Percentiles rank a stretch among this genome's conserved stretches.
Conservation (phyloP, 1,139 yeast species). For the Sugiyamaella grinbergsii region DNA sequence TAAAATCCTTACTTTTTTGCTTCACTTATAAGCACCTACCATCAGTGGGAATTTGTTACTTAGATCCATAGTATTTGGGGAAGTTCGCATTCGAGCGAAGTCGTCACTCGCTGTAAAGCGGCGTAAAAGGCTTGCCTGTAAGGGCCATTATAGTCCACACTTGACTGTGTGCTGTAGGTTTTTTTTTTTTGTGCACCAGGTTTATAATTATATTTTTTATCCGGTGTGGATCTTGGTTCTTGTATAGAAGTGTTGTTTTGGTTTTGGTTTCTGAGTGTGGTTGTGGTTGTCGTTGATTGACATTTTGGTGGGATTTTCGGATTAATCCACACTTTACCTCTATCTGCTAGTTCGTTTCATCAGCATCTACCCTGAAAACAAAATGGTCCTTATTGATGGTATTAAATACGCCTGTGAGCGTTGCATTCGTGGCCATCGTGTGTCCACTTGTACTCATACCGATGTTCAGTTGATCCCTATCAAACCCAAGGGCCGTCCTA, state of each 20-base stretch:
- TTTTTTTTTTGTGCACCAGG: slow-evolving; percentile 17
- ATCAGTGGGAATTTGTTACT: slow-evolving; percentile 17
- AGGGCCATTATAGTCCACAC: slow-evolving; percentile 20
- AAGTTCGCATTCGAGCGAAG: slow-evolving; percentile 18
- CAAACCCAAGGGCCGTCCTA: slow-evolving; percentile 94
- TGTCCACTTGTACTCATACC: slow-evolving; percentile 88
- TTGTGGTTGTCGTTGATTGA: not conserved
- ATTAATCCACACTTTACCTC: too few relatives aligned
- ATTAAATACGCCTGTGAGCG: slow-evolving; percentile 93
- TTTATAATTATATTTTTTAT: slow-evolving; percentile 7
- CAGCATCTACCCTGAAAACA: not conserved
- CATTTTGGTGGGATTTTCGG: too few relatives aligned
- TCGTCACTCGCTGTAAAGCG: slow-evolving; percentile 19
- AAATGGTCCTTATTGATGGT: slow-evolving; percentile 86
- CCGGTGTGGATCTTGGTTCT: not conserved
- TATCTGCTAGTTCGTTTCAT: too few relatives aligned
- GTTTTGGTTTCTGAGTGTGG: not conserved
- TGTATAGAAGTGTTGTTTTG: not conserved
- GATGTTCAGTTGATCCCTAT: slow-evolving; percentile 90
- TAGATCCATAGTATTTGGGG: slow-evolving; percentile 7
- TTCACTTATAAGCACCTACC: slow-evolving; percentile 12
- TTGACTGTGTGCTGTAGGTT: slow-evolving; percentile 18
- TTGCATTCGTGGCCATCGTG: slow-evolving; percentile 95
- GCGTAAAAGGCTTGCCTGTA: slow-evolving; percentile 21
- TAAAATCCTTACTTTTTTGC: slow-evolving; percentile 8